These are phyloP conservation scores for Botrytis squamosa DNA, from an alignment of 2,329 filamentous ascomycete genomes.

Conservation along the genomic window DNA sequence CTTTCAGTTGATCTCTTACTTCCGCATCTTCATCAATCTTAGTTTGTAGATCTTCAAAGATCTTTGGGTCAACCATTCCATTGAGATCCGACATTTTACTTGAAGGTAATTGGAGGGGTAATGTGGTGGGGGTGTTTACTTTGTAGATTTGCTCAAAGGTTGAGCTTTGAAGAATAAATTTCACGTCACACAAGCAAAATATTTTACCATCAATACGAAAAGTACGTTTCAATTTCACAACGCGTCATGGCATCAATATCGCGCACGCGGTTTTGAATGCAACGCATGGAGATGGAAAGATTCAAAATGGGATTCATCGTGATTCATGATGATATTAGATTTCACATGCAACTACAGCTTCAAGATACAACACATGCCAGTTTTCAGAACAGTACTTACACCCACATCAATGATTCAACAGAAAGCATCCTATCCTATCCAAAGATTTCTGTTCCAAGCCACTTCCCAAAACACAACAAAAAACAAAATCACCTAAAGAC, in stretches of 20 bases:
- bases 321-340: background rate
- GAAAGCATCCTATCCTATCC: too few species aligned
- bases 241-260: background rate
- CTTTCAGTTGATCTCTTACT: constrained; percentile 78
- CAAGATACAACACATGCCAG: too few species aligned
- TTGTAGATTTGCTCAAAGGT: background rate
- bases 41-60: constrained; percentile 83
- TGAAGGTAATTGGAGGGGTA: constrained; percentile 12
- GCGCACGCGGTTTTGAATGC: background rate
- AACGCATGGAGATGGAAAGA: background rate
- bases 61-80: constrained; percentile 58
- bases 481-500: background rate
- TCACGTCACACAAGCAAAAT: background rate
- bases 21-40: constrained; percentile 86
- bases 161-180: background rate
- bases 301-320: background rate
- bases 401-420: too few species aligned
- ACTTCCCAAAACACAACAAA: background rate
- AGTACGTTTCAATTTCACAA: background rate
- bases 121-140: background rate
- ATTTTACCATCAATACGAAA: background rate
- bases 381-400: too few species aligned
- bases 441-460: too few species aligned
- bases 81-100: constrained; percentile 27
- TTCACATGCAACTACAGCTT: too few species aligned